phyloP scores from a whole-genome alignment of 2,329 filamentous ascomycete genomes.

The Zarea fungicola region DNA sequence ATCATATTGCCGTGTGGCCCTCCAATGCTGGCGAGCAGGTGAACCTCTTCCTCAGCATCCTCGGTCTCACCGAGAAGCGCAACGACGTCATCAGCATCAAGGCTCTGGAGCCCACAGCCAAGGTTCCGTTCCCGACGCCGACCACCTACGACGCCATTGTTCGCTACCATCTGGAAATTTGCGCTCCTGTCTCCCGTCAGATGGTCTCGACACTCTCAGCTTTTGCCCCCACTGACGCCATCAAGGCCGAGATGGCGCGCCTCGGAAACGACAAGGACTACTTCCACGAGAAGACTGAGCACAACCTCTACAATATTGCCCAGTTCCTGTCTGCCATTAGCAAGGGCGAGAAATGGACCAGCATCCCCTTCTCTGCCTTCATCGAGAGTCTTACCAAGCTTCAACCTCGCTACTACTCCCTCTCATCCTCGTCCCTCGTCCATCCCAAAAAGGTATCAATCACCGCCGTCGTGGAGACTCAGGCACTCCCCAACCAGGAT shows the following conservation, averaged over 20 bases:
- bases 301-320: constrained; percentile 82
- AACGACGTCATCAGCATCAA: constrained; percentile 83
- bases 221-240: constrained; percentile 79
- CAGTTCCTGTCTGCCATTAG: constrained; percentile 71
- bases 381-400: constrained; percentile 93
- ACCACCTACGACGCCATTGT: constrained; percentile 92
- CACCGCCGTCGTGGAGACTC: constrained; percentile 87
- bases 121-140: constrained; percentile 94
- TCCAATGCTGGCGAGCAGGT: constrained; percentile 92
- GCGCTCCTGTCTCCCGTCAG: constrained; percentile 91
- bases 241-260: constrained; percentile 82
- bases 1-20: constrained; percentile 96
- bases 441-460: constrained; percentile 94
- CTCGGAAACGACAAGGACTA: constrained; percentile 92
- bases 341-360: constrained; percentile 70
- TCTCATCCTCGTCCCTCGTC: constrained; percentile 91
- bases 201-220: constrained; percentile 82
- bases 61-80: constrained; percentile 71
- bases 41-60: constrained; percentile 76
- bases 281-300: constrained; percentile 80
- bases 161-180: constrained; percentile 96
- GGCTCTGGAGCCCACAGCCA: constrained; percentile 87
- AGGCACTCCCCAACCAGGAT: constrained; percentile 69
- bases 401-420: constrained; percentile 98
- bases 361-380: constrained; percentile 87